Evolutionary conservation across 2,329 filamentous ascomycete genomes (phyloP), one percentile per base, ranked within the genome.

Genomic region (Chrysoporthe cubensis): DNA sequence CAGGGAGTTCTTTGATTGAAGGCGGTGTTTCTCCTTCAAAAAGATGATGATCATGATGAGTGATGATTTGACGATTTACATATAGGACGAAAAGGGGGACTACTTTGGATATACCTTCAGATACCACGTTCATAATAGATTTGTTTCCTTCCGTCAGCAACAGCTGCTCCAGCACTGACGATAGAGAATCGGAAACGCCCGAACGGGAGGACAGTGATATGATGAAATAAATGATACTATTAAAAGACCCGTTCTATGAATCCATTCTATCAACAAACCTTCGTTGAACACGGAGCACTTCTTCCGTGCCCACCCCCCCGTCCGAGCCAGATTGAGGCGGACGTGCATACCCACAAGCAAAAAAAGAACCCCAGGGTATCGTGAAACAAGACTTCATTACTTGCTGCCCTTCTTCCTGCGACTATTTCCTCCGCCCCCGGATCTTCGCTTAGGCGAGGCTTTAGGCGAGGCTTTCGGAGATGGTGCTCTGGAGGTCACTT

Each of bases 371-470:
- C 52, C 43, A 43, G 62, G 58, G 62, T 63, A 68, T 67, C 57
- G 57, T 67, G 67, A 60, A 43, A 26, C 14, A 40, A 6, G 56
- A 42, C 18, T 40, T 14, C 14, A 58, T 69, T 40, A 69, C 57
- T 69, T 69, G 62, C 44, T 68, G 44, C 65, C 58, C 62, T 63
- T 69, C 40, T 68, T 69, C 52, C 71, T 79, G 74, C 71, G 74
- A 76, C 64, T 71, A 69, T 73, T 73, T 16, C 73, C 73, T 32
- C 69, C 62, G 14, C 72, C 74, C 40, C 75, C 74, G 6, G 76
- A 71, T 66, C 81, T 83, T 71, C 79, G 77, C 73, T 83, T 83
- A 78, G 68, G 70, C 65, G 71, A 64, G 46, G 72, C 37, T 56
- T 48, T 65, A 4, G 54, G 63, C 9, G 52, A 65, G 13, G 63